A percentile compares a stretch with the other conserved stretches of the same genome.
phyloP scores from a whole-genome alignment of 257 asterid species.

The Nicotiana tomentosiformis region DNA sequence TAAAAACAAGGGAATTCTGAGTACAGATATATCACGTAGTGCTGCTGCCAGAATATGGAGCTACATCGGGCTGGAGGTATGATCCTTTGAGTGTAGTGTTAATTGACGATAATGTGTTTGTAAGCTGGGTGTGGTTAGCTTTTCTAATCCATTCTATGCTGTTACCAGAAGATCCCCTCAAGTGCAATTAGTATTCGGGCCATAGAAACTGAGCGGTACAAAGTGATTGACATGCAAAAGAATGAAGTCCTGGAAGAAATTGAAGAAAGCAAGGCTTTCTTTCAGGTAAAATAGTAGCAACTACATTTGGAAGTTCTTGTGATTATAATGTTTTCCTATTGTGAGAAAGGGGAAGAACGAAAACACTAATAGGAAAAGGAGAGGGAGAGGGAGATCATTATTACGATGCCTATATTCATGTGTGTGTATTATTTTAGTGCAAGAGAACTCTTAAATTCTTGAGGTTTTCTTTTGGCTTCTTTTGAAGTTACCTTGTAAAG shows the following conservation, averaged over 20 bases:
- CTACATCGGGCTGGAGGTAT: conserved; percentile 88
- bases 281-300: conserved; percentile 53
- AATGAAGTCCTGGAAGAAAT: conserved; percentile 86
- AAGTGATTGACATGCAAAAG: conserved; percentile 64
- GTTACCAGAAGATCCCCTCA: conserved; percentile 65
- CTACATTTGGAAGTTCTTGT: neutral
- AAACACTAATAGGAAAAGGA: neutral
- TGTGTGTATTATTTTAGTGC: neutral
- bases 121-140: neutral
- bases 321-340: neutral
- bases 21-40: conserved; percentile 51
- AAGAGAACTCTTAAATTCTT: neutral
- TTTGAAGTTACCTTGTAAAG: neutral
- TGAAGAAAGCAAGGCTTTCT: conserved; percentile 95
- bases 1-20: conserved; percentile 58
- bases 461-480: neutral
- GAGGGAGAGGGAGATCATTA: neutral
- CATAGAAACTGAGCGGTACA: conserved; percentile 69
- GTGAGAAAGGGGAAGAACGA: neutral
- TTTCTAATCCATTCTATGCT: conserved; percentile 2
- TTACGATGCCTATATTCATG: neutral
- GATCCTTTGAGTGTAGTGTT: conserved; percentile 11
- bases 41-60: conserved; percentile 67
- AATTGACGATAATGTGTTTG: neutral
- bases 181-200: conserved; percentile 64